These are phyloP conservation scores for Spizellomyces sp. DNA, from an alignment of 192 early-diverging fungal species.

Conservation along the genomic window DNA sequence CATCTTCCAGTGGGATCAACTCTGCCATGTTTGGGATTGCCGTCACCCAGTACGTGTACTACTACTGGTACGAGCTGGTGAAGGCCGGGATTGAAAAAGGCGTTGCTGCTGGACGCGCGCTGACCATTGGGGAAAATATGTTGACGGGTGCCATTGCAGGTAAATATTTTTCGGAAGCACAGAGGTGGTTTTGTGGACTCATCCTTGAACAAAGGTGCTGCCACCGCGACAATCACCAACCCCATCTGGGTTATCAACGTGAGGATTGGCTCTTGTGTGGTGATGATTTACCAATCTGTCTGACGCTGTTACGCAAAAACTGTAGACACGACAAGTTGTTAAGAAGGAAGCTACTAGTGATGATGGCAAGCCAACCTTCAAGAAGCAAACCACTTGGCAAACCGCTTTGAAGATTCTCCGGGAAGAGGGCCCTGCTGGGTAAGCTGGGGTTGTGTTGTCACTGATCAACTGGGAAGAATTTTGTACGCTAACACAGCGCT, in stretches of 20 bases:
- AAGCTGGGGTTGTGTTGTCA: background rate
- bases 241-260: constrained; percentile 98
- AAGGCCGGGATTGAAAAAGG: constrained; percentile 83
- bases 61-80: constrained; percentile 78
- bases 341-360: constrained; percentile 62
- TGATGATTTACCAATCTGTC: constrained; percentile 45
- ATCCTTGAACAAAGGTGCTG: constrained; percentile 50
- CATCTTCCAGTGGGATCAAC: constrained; percentile 73
- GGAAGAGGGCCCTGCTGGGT: constrained; percentile 80
- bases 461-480: no score
- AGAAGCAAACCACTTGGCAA: constrained; percentile 43
- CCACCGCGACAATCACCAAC: constrained; percentile 87
- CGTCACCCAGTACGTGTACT: constrained; percentile 85
- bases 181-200: background rate
- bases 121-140: constrained; percentile 91
- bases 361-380: constrained; percentile 44
- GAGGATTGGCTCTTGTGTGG: no score
- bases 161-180: background rate
- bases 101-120: constrained; percentile 50
- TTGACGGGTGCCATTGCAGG: constrained; percentile 89
- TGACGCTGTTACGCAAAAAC: constrained; percentile 36
- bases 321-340: constrained; percentile 75
- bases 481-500: no score
- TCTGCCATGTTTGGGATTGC: constrained; percentile 97
- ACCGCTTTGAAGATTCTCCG: constrained; percentile 78